A percentile compares a stretch with the other conserved stretches of the same genome.
Evolutionary conservation across 2,329 filamentous ascomycete species (phyloP).

Genomic region (Chaetomiaceae sp.): DNA sequence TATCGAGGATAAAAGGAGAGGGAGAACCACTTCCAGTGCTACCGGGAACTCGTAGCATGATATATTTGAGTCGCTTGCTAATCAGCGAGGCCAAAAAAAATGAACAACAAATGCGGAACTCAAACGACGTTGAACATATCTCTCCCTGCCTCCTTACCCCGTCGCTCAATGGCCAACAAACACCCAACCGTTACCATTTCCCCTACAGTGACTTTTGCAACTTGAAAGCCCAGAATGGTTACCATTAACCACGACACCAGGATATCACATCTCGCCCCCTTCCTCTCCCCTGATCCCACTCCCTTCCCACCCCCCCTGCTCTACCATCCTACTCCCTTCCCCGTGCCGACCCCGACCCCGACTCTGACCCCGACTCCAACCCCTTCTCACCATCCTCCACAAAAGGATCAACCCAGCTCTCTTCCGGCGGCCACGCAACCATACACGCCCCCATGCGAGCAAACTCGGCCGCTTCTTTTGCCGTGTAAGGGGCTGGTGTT

Average conservation of each 20-base stretch:
- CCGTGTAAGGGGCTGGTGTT: background rate
- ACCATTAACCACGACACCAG: no score
- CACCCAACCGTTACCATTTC: no score
- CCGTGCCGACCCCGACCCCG: background rate
- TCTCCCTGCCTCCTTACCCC: no score
- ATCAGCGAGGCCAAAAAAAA: no score
- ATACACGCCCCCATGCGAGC: conserved; percentile 1
- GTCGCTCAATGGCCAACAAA: no score
- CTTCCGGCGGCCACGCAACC: conserved; percentile 5
- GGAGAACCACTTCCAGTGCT: background rate
- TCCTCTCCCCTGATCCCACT: background rate
- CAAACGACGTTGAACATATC: no score
- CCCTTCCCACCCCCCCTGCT: background rate
- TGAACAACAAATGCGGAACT: no score
- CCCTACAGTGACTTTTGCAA: no score
- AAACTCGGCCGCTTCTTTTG: conserved; percentile 4
- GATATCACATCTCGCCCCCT: no score
- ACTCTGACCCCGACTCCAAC: background rate
- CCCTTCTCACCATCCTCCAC: background rate
- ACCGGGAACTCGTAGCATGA: no score
- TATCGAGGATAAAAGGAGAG: background rate
- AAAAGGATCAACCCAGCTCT: conserved; percentile 9
- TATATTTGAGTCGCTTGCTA: no score
- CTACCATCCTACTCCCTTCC: background rate
- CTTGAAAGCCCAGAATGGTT: no score